Evolutionary conservation across 129 eudicot genomes (phyloP).

Genomic region (Logfia minima): DNA sequence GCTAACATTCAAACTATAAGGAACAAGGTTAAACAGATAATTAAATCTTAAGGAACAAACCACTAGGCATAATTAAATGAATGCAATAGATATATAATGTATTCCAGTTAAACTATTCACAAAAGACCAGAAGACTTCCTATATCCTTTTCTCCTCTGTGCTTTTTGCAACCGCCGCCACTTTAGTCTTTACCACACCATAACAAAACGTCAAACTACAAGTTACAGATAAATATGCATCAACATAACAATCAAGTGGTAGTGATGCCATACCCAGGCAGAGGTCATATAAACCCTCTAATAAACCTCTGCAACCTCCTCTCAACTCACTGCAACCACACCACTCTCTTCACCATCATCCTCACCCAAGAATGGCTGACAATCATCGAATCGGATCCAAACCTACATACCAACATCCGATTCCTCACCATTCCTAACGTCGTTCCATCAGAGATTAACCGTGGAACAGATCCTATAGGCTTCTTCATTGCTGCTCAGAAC

Average conservation of each 20-base stretch:
- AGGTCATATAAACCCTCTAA: constrained; percentile 73
- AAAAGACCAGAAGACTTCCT: no score
- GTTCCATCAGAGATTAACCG: constrained; percentile 64
- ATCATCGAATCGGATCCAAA: constrained; percentile 33
- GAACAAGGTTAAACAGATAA: no score
- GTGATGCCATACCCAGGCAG: constrained; percentile 69
- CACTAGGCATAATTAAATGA: no score
- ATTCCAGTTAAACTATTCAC: no score
- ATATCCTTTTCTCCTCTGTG: no score
- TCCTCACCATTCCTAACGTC: constrained; percentile 59
- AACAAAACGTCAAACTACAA: neutral
- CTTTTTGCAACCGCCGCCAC: no score
- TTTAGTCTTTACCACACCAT: neutral
- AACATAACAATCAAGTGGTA: constrained; percentile 33
- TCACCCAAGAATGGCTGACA: constrained; percentile 78
- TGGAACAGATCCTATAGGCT: constrained; percentile 34
- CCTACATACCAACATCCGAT: constrained; percentile 32
- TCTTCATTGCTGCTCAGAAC: constrained; percentile 35
- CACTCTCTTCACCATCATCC: constrained; percentile 44
- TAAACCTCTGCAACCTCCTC: constrained; percentile 51
- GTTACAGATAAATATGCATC: no score
- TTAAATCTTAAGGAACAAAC: no score
- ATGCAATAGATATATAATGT: no score
- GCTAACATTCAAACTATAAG: no score
- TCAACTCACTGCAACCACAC: constrained; percentile 25